Conservation (phyloP, 148 eudicot genomes). For the Chenopodium formosanum region DNA sequence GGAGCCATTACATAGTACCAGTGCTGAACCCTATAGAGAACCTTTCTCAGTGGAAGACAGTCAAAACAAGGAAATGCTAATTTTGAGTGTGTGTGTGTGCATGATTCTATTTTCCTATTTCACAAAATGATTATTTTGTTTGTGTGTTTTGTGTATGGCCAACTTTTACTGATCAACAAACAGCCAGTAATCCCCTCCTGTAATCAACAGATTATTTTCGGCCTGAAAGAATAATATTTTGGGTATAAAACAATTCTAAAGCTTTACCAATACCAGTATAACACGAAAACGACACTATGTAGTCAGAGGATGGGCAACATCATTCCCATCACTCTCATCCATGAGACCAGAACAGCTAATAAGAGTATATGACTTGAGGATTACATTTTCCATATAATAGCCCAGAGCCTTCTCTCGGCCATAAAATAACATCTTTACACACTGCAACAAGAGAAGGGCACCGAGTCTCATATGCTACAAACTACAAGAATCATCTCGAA, state of each 20-base stretch:
- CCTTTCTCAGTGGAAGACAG: conserved; percentile 61
- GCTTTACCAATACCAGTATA: too few species aligned
- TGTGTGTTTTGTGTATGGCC: not conserved
- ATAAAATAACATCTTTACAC: too few species aligned
- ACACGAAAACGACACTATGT: too few species aligned
- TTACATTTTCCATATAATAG: not conserved
- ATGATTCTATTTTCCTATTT: conserved; percentile 15
- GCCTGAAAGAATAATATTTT: too few species aligned
- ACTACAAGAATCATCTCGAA: too few species aligned
- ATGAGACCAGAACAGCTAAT: too few species aligned
- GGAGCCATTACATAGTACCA: conserved; percentile 44
- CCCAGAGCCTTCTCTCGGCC: not conserved
- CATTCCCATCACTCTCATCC: too few species aligned
- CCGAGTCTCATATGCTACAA: too few species aligned
- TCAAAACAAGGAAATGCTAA: conserved; percentile 44
- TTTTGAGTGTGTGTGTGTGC: not conserved
- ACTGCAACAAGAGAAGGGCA: too few species aligned
- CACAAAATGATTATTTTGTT: conserved; percentile 5
- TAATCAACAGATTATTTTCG: too few species aligned
- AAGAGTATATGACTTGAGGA: not conserved
- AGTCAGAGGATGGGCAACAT: too few species aligned
- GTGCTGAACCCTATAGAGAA: conserved; percentile 76
- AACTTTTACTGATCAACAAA: not conserved
- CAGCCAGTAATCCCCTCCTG: not conserved
- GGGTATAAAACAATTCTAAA: too few species aligned